phyloP scores from a whole-genome alignment of 2,329 filamentous ascomycete genomes.

The Stemphylium beticola region DNA sequence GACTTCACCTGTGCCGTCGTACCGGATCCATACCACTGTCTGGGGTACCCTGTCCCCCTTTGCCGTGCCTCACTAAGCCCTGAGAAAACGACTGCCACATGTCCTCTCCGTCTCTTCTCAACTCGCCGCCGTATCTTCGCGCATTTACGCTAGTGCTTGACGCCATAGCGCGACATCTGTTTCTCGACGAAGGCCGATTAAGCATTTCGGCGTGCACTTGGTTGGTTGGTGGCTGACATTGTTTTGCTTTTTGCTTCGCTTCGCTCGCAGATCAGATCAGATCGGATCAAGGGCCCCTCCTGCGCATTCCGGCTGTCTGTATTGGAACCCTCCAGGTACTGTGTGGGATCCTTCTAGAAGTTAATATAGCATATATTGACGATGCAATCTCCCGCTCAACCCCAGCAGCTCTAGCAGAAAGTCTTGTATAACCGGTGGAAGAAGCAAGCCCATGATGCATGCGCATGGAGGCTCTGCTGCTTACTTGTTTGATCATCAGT shows the following conservation, averaged over 20 bases:
- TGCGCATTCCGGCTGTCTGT: slow-evolving; percentile 5
- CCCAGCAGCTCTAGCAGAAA: slow-evolving; percentile 2
- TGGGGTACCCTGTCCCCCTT: slow-evolving; percentile 18
- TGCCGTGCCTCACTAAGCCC: slow-evolving; percentile 8
- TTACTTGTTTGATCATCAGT: slow-evolving; percentile 6
- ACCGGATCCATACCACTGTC: slow-evolving; percentile 11
- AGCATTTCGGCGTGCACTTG: neutral
- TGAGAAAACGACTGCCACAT: slow-evolving; percentile 1
- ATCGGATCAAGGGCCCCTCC: neutral
- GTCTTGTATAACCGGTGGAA: neutral
- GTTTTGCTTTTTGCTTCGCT: slow-evolving; percentile 10
- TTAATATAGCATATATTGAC: neutral
- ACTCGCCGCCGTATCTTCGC: neutral
- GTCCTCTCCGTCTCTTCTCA: neutral
- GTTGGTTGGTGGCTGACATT: neutral
- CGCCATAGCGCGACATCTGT: neutral
- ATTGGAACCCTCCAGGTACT: slow-evolving; percentile 1
- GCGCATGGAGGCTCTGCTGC: neutral
- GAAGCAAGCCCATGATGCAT: neutral
- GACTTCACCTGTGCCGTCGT: neutral
- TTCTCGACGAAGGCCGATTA: slow-evolving; percentile 4
- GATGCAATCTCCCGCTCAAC: slow-evolving; percentile 11
- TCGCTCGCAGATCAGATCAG: slow-evolving; percentile 7
- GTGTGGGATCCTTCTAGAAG: slow-evolving; percentile 2
- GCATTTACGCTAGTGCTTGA: neutral